These are phyloP conservation scores for Pichia sp. DNA, from an alignment of 1,139 yeast genomes.

Conservation along the genomic window DNA sequence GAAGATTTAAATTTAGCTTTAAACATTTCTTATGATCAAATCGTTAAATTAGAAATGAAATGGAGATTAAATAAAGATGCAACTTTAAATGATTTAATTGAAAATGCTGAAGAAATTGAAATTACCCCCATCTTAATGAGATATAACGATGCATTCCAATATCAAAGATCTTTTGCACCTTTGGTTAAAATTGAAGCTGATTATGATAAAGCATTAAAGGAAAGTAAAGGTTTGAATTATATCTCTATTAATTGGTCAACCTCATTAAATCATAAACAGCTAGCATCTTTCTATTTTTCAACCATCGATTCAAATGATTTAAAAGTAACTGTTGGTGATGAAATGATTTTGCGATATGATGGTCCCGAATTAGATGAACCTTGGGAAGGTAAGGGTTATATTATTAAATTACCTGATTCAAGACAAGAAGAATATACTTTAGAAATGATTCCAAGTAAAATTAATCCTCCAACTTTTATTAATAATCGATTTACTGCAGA, in stretches of 20 bases:
- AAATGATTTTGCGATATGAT: conserved; percentile 56
- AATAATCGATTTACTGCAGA: conserved; percentile 74
- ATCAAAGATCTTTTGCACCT: conserved; percentile 83
- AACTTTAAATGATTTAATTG: conserved; percentile 52
- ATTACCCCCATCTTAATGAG: conserved; percentile 68
- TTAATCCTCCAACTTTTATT: conserved; percentile 53
- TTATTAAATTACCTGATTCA: conserved; percentile 65
- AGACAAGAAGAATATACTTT: conserved; percentile 65
- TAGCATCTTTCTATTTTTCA: conserved; percentile 65
- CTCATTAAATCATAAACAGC: conserved; percentile 57
- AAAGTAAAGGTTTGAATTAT: conserved; percentile 72
- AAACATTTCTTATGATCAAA: conserved; percentile 56
- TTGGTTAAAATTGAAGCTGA: conserved; percentile 77
- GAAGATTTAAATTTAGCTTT: conserved; percentile 54
- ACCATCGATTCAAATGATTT: conserved; percentile 60
- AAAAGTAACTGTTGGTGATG: conserved; percentile 84
- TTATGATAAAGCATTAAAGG: conserved; percentile 66
- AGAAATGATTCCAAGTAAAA: conserved; percentile 43
- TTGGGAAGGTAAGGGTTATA: conserved; percentile 73
- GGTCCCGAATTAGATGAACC: conserved; percentile 39
- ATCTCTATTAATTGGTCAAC: conserved; percentile 71
- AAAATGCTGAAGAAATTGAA: conserved; percentile 49
- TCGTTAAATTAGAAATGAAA: conserved; percentile 66
- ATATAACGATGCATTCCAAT: conserved; percentile 78
- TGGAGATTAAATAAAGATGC: conserved; percentile 69